Evolutionary conservation across 768 basidiomycete species (phyloP), one percentile per base, ranked within the genome.

Genomic region (Termitomyces sp.): DNA sequence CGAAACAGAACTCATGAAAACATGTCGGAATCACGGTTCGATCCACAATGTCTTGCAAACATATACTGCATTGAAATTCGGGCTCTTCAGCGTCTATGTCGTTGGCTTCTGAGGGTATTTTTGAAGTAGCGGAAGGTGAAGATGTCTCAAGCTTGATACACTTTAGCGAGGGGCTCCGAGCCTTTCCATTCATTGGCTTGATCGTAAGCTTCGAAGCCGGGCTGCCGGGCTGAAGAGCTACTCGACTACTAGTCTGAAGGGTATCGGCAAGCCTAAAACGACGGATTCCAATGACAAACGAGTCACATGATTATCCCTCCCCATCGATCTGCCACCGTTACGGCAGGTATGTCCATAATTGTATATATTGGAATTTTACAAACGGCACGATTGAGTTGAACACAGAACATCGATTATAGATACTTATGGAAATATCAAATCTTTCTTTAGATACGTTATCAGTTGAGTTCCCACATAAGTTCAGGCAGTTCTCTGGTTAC

Each of bases 1-100:
- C 89, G 61, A 96, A 96, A 65, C 94, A 98, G 66, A 95, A 95
- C 65, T 91, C 89, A 74, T 98, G 94, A 2, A 91, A 89, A 69
- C 94, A 97, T 8, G 76, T 79, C 1, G 93, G 91, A 25, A 96
- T 76, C 39, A 95, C 79, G 0, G 94, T 89, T 44, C 89, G 76
- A 72, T 97, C 92, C 14, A 78, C 74, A 51, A 94, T 74, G 11
- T 73, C 58, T 63, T 95, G 91, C 23, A 98, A 74, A 64, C 94
- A 98, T 34, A 98, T 96, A 57, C 88, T 85, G 66, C 94, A 98
- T 62, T 84, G 76, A 23, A 86, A 82, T 44, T 79, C 80, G 5
- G 77, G 74, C 0, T 72, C 67, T 2, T 76, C 75, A 41, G 19
- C 4, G 2, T 37, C 50, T 19, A n/a, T 17, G 3, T 34, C 34